Conservation (phyloP, 805 yeast species). For the Candida montana region DNA sequence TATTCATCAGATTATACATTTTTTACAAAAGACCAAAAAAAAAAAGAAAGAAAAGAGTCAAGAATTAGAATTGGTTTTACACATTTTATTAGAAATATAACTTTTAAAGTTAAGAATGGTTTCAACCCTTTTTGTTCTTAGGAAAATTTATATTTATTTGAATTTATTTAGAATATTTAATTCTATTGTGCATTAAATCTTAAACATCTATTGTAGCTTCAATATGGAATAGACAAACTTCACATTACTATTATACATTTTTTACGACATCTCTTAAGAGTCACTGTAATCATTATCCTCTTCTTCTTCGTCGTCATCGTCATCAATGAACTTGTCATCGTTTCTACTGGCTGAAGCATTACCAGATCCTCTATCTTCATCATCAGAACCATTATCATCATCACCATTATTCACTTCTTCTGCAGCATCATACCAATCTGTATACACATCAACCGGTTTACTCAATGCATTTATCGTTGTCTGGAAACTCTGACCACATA, state of each 20-base stretch:
- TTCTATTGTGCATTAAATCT: conserved; percentile 12
- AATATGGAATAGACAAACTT: too few relatives aligned
- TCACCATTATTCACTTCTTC: conserved; percentile 49
- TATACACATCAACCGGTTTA: conserved; percentile 91
- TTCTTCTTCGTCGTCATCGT: conserved; percentile 24
- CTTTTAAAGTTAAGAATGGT: too few relatives aligned
- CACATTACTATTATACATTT: too few relatives aligned
- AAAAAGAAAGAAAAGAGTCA: not conserved
- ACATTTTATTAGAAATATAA: too few relatives aligned
- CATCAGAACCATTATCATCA: conserved; percentile 30
- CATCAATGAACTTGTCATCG: conserved; percentile 19
- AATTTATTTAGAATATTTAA: conserved; percentile 11
- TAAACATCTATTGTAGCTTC: not conserved
- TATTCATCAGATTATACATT: conserved; percentile 5
- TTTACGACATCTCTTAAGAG: conserved; percentile 1
- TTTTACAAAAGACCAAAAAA: not conserved
- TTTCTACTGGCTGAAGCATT: conserved; percentile 14
- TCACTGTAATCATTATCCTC: conserved; percentile 25
- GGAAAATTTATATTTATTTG: conserved; percentile 6
- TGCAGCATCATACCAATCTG: conserved; percentile 98
- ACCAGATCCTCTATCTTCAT: conserved; percentile 17
- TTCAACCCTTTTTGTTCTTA: too few relatives aligned
- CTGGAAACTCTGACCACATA: conserved; percentile 92
- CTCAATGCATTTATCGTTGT: conserved; percentile 70
- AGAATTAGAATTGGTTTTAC: too few relatives aligned